Percentiles rank a stretch among this genome's conserved stretches.
phyloP scores from a whole-genome alignment of 2,329 filamentous ascomycete genomes.

The Penicillium sp. region DNA sequence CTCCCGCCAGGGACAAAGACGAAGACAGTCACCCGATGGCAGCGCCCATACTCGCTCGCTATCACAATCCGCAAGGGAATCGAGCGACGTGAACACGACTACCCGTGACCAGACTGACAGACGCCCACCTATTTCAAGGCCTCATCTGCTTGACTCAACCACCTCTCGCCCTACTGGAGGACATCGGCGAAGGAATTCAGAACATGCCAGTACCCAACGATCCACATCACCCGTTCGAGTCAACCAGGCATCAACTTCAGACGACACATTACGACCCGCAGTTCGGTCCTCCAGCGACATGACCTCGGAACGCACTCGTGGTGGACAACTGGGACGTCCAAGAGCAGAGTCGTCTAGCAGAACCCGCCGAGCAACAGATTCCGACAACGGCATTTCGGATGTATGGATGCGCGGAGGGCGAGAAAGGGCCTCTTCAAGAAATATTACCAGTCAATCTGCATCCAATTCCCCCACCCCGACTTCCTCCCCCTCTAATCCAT shows the following conservation, averaged over 20 bases:
- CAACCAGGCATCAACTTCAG: constrained; percentile 39
- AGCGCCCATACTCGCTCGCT: constrained; percentile 33
- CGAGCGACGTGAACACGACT: constrained; percentile 19
- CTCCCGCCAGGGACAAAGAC: constrained; percentile 40
- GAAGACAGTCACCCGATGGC: constrained; percentile 36
- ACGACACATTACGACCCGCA: constrained; percentile 38
- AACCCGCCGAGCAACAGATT: constrained; percentile 38
- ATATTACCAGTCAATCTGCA: constrained; percentile 26
- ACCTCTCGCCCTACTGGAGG: constrained; percentile 24
- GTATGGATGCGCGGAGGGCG: constrained; percentile 27
- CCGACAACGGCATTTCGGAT: constrained; percentile 34
- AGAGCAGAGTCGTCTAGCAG: constrained; percentile 31
- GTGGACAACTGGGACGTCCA: constrained; percentile 29
- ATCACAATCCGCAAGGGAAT: constrained; percentile 37
- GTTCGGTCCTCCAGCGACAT: constrained; percentile 43
- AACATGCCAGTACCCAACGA: constrained; percentile 36
- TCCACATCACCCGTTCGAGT: constrained; percentile 39
- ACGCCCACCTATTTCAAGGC: constrained; percentile 35
- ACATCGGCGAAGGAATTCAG: constrained; percentile 43
- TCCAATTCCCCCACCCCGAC: constrained; percentile 29
- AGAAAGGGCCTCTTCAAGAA: constrained; percentile 27
- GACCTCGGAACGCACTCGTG: constrained; percentile 35
- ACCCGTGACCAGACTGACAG: constrained; percentile 25
- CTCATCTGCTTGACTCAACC: constrained; percentile 39
- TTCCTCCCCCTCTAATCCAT: constrained; percentile 6